Conservation (phyloP, 1,284 basidiomycete species). For the Lentinula novae-zelandiae region DNA sequence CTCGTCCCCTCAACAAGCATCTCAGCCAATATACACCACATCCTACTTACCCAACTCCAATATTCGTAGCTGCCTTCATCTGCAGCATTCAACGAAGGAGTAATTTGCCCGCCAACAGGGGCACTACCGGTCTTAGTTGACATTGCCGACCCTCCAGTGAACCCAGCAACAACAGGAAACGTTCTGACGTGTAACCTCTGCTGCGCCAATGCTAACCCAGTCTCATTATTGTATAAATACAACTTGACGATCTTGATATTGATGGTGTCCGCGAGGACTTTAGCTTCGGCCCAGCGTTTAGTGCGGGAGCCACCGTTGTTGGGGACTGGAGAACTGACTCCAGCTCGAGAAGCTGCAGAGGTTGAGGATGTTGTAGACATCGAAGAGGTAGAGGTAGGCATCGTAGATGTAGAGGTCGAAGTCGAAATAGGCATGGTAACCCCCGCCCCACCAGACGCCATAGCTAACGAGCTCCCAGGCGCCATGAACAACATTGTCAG, state of each 20-base stretch:
- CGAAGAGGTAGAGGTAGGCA: not conserved
- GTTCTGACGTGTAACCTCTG: constrained; percentile 82
- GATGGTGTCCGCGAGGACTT: constrained; percentile 91
- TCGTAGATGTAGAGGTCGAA: not conserved
- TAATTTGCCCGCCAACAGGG: too few species aligned
- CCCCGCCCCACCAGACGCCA: not conserved
- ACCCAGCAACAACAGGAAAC: constrained; percentile 38
- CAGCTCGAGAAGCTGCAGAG: not conserved
- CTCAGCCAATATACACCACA: constrained; percentile 60
- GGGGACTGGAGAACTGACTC: not conserved
- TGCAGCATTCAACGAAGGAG: too few species aligned
- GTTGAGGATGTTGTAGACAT: not conserved
- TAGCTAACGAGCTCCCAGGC: not conserved
- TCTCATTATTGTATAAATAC: constrained; percentile 85
- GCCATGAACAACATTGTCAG: constrained; percentile 74
- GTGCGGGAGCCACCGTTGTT: constrained; percentile 84
- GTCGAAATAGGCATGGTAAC: not conserved
- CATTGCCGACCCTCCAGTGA: constrained; percentile 34
- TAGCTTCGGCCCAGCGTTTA: constrained; percentile 97
- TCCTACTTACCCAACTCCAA: constrained; percentile 97
- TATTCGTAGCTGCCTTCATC: constrained; percentile 89
- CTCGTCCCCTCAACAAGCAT: constrained; percentile 79
- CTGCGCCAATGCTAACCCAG: constrained; percentile 72
- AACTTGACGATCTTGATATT: constrained; percentile 88
- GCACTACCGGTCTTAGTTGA: too few species aligned